Evolutionary conservation across 306 rosid genomes (phyloP), one percentile per base, ranked within the genome.

Genomic region (Dicorynia guianensis): DNA sequence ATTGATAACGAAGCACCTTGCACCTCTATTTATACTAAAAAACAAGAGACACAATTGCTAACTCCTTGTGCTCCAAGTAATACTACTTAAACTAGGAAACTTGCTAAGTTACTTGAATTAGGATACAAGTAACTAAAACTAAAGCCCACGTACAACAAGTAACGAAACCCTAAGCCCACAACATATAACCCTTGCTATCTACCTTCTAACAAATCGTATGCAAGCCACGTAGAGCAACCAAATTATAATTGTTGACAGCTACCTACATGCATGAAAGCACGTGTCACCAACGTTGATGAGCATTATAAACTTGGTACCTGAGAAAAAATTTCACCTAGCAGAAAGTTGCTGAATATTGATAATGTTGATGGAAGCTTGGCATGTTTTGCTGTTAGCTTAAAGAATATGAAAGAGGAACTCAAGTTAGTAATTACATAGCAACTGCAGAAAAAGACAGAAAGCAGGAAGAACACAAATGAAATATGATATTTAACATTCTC

Each of bases 271-370:
- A 63, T 25, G n/a, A 25, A 15, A n/a, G 35, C 44, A 39, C 0
- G 13, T 12, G 7, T 57, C 25, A 67, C 8, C 18, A 55, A 78
- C 53, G 30, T 3, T 69, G 49, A 53, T 20, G 3, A 61, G 34
- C 40, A 54, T 19, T 33, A 20, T 68, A 59, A 43, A 74, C 65
- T 71, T 55, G n/a, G 38, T 89, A 91, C 97, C 98, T 93, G 98
- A 52, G 91, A 91, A 83, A 93, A 93, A 79, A 93, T 91, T 93
- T 93, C 98, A 69, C 98, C 98, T 8, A 93, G 83, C 67, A 93
- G 80, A 74, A 93, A 91, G 80, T 93, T 91, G 88, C 96, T 89
- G 93, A 93, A 93, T 83, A 89, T 85, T 38, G 98, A 89, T 80
- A 93, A 80, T 48, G 97, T 83, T 81, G 98, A 78, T 13, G 97